Evolutionary conservation across 2,329 filamentous ascomycete genomes (phyloP).

Genomic region (Ascochyta viciae-villosae): DNA sequence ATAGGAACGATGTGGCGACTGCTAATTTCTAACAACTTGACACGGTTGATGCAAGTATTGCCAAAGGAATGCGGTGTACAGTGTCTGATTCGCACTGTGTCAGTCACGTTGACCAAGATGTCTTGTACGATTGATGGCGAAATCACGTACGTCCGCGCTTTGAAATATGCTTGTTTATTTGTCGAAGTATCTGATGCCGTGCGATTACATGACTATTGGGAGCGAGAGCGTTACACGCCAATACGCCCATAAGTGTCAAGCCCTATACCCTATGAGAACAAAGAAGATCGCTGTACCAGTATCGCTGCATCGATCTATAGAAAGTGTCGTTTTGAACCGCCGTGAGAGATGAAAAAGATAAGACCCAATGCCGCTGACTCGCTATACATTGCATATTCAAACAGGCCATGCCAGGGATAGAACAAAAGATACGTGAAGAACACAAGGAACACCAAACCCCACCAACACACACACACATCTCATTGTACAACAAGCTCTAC

Average conservation of each 20-base stretch:
- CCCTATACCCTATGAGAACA: constrained; percentile 3
- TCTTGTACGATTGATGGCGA: not conserved
- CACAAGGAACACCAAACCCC: constrained; percentile 2
- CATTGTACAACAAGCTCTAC: constrained; percentile 15
- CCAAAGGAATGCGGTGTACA: not conserved
- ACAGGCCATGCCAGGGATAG: constrained; percentile 10
- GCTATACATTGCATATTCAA: constrained; percentile 17
- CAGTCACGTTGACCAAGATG: not conserved
- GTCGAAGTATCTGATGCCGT: constrained; percentile 5
- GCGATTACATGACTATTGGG: constrained; percentile 8
- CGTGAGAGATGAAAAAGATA: constrained; percentile 7
- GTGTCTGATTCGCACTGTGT: not conserved
- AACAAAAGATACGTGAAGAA: not conserved
- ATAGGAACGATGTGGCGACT: not conserved
- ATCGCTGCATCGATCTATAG: constrained; percentile 15
- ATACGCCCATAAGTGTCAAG: constrained; percentile 5
- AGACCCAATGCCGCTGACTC: constrained; percentile 11
- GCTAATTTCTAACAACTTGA: not conserved
- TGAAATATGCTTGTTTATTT: constrained; percentile 1
- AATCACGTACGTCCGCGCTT: not conserved
- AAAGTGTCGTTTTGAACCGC: constrained; percentile 13
- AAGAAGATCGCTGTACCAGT: constrained; percentile 8
- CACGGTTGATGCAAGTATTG: not conserved
- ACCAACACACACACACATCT: constrained; percentile 13
- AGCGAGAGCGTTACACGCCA: constrained; percentile 1